phyloP scores from a whole-genome alignment of 768 basidiomycete species.

The Polyporus arcularius region DNA sequence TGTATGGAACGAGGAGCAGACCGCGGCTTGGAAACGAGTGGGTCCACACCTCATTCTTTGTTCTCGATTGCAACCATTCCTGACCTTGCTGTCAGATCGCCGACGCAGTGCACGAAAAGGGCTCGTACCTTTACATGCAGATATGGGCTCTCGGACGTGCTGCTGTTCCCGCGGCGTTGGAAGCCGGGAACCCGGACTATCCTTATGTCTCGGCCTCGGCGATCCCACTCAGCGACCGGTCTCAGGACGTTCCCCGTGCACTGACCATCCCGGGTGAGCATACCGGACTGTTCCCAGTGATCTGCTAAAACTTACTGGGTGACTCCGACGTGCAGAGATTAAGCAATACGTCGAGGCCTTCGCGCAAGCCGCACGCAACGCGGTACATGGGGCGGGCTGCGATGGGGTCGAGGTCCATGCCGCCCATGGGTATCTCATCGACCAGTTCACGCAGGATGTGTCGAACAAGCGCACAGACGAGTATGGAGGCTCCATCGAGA shows the following conservation, averaged over 20 bases:
- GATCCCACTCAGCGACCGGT: constrained; percentile 18
- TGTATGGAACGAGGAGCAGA: constrained; percentile 59
- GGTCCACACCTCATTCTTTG: not conserved
- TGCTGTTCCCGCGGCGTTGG: constrained; percentile 35
- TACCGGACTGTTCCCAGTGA: not conserved
- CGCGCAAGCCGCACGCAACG: constrained; percentile 20
- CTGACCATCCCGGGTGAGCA: constrained; percentile 21
- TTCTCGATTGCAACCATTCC: not conserved
- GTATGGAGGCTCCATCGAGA: constrained; percentile 49
- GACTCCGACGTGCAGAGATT: constrained; percentile 22
- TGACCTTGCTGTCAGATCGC: constrained; percentile 41
- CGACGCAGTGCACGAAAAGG: constrained; percentile 54
- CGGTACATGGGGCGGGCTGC: constrained; percentile 41
- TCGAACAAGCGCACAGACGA: constrained; percentile 43
- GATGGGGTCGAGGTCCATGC: constrained; percentile 43
- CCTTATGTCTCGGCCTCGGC: constrained; percentile 37
- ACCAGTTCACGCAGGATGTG: constrained; percentile 39
- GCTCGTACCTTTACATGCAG: constrained; percentile 53
- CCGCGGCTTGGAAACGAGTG: constrained; percentile 46
- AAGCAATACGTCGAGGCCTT: constrained; percentile 37
- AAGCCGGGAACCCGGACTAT: constrained; percentile 35
- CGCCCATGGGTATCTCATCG: constrained; percentile 28
- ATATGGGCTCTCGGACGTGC: constrained; percentile 57
- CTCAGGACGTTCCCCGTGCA: constrained; percentile 21
- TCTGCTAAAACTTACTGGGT: not conserved